Evolutionary conservation across 352 stramenopile genomes (phyloP), one percentile per base, ranked within the genome.

Genomic region (Aphanomyces stellatus): DNA sequence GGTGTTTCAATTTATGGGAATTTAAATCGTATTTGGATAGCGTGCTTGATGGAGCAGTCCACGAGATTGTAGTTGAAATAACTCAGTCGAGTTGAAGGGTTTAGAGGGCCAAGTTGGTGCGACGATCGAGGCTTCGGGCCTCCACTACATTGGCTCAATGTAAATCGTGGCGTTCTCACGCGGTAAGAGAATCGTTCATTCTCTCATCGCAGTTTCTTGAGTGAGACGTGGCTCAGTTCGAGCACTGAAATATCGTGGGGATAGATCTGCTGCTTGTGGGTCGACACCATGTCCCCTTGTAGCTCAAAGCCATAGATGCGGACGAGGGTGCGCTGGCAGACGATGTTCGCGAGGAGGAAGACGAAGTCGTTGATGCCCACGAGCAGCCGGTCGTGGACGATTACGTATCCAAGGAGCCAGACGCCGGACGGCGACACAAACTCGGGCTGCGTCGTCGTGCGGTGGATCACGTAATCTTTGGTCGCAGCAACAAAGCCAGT

Each of bases 291-390:
- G n/a, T 41, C 30, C 6, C 11, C 30, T 7, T n/a, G 13, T 17
- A 46, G 25, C 15, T 24, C 30, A 30, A 62, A 62, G 2, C 60
- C 53, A 30, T 62, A 62, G 28, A 62, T 30, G 19, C 31, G 27
- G 31, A 62, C 41, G 53, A 31, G 27, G 15, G 30, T 41, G n/a
- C 31, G 31, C 17, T 30, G 11, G 19, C 17, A 28, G 13, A 62
- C 11, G 11, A 30, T 30, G 24, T 62, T 62, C 17, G 19, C 13
- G 2, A 37, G 28, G 31, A 62, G 28, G 2, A 31, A 25, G 30
- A 43, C 19, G 53, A 46, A 62, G 53, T 62, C 25, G 53, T 62
- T 41, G 53, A 62, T 62, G 34, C 25, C 34, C 7, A 62, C n/a
- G 19, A 62, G 15, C 17, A 46, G 43, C 15, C 27, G 53, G 53